These are phyloP conservation scores for Aphanoascus verrucosus DNA, from an alignment of 2,329 filamentous ascomycete species.

Conservation along the genomic window DNA sequence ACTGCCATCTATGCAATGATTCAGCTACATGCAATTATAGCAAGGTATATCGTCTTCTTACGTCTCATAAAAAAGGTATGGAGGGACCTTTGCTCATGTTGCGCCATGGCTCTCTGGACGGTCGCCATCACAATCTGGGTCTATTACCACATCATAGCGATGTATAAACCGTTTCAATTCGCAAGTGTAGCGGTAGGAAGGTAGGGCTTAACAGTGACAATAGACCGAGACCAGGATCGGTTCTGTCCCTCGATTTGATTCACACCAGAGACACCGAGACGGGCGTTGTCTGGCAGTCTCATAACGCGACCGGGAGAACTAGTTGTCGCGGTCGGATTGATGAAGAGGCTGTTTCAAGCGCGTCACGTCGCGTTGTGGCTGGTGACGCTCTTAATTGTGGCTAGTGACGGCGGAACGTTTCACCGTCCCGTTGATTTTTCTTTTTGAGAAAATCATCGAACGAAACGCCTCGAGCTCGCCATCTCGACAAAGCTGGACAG, in stretches of 20 bases:
- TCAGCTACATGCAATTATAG: not conserved
- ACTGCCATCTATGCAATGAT: not conserved
- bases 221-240: no score
- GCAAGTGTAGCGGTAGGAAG: not conserved
- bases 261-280: not conserved
- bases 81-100: constrained; percentile 29
- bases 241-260: no score
- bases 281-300: not conserved
- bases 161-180: not conserved
- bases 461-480: not conserved
- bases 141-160: constrained; percentile 2
- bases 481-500: not conserved
- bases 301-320: not conserved
- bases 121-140: constrained; percentile 6
- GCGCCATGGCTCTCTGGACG: constrained; percentile 29
- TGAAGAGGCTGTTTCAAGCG: not conserved
- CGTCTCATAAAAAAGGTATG: constrained; percentile 36
- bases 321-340: no score
- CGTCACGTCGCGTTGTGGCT: constrained; percentile 8
- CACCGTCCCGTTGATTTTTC: constrained; percentile 4
- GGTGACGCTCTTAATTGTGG: not conserved
- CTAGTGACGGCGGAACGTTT: constrained; percentile 10
- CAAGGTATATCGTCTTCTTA: constrained; percentile 14
- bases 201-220: not conserved
- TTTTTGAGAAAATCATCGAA: constrained; percentile 1